phyloP scores from a whole-genome alignment of 768 basidiomycete species.

The Psilocybe azurescens region DNA sequence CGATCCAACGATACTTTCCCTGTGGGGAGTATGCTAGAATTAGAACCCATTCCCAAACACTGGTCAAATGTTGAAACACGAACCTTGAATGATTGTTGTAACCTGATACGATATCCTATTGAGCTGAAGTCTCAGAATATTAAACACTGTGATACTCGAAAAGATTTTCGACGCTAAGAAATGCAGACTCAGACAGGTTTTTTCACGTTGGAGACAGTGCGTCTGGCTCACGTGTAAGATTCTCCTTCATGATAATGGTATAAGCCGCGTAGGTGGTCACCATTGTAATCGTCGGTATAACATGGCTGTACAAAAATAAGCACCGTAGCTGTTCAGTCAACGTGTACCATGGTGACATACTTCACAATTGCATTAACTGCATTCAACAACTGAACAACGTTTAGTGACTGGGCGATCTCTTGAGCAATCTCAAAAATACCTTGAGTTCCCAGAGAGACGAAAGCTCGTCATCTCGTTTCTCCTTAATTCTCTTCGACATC shows the following conservation, averaged over 20 bases:
- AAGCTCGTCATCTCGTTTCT: conserved; percentile 68
- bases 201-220: neutral
- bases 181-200: too few species aligned
- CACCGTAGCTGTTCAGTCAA: too few species aligned
- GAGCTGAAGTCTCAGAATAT: conserved; percentile 58
- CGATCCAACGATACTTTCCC: conserved; percentile 69
- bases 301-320: neutral
- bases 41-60: neutral
- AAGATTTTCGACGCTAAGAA: conserved; percentile 54
- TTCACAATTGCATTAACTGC: neutral
- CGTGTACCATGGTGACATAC: neutral
- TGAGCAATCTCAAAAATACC: conserved; percentile 4
- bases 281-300: conserved; percentile 64
- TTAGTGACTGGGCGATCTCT: neutral
- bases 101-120: conserved; percentile 39
- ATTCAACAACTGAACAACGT: neutral
- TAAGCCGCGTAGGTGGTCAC: conserved; percentile 65
- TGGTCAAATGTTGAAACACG: neutral
- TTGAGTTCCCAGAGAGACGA: conserved; percentile 25
- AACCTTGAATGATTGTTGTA: conserved; percentile 36
- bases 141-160: conserved; percentile 65
- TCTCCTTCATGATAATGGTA: conserved; percentile 45
- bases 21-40: neutral
- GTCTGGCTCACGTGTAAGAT: conserved; percentile 30
- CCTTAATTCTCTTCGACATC: conserved; percentile 53